Conservation (phyloP, 768 basidiomycete species). For the Aureoboletus auriporus region DNA sequence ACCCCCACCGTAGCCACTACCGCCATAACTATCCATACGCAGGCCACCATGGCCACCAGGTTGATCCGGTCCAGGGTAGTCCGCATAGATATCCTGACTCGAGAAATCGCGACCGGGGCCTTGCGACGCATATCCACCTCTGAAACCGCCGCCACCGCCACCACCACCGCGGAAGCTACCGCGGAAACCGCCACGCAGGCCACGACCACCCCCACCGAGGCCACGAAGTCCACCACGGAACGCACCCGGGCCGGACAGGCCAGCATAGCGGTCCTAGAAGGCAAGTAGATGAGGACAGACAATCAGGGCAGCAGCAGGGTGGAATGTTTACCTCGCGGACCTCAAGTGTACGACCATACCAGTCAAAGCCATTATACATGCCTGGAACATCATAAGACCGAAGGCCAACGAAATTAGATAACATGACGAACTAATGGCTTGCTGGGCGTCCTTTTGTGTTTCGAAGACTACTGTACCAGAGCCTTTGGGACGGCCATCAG, state of each 20-base stretch:
- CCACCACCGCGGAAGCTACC: conserved; percentile 48
- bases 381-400: conserved; percentile 38
- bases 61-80: conserved; percentile 87
- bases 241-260: conserved; percentile 63
- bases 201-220: conserved; percentile 38
- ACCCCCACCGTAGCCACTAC: conserved; percentile 31
- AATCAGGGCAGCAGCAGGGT: background rate
- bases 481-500: conserved; percentile 91
- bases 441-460: conserved; percentile 82
- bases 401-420: background rate
- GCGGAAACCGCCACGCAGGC: conserved; percentile 39
- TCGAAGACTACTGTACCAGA: conserved; percentile 98
- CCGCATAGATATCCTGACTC: conserved; percentile 86
- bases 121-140: conserved; percentile 48
- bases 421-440: conserved; percentile 75
- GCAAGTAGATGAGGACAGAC: background rate
- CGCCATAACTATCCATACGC: conserved; percentile 35
- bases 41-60: conserved; percentile 34
- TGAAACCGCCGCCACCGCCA: conserved; percentile 42
- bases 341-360: conserved; percentile 94
- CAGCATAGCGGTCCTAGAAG: conserved; percentile 82
- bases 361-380: conserved; percentile 97
- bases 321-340: conserved; percentile 75
- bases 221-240: conserved; percentile 58
- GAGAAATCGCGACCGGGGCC: conserved; percentile 69